Conservation (phyloP, 257 asterid genomes). For the Osmanthus fragrans region DNA sequence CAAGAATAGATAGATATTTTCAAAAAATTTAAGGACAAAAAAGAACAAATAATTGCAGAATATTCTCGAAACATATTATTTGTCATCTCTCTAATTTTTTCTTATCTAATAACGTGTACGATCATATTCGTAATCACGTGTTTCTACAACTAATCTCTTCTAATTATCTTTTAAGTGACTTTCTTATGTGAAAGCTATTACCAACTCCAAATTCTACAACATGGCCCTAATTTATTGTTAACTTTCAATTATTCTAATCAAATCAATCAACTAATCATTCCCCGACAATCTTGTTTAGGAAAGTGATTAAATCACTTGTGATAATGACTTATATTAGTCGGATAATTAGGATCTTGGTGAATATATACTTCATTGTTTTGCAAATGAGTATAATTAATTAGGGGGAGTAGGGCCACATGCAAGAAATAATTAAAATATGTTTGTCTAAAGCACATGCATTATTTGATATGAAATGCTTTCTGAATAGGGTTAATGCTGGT, state of each 20-base stretch:
- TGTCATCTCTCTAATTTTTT: not conserved
- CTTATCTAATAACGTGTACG: not conserved
- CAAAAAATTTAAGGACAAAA: no score
- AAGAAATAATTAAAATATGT: constrained; percentile 12
- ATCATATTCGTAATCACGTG: constrained; percentile 8
- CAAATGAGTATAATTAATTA: not conserved
- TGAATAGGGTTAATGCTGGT: constrained; percentile 2
- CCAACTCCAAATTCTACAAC: not conserved
- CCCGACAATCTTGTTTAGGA: constrained; percentile 7
- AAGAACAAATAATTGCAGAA: no score
- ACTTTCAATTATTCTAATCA: constrained; percentile 16
- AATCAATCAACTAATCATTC: constrained; percentile 40
- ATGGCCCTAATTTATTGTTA: constrained; percentile 3
- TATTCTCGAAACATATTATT: no score
- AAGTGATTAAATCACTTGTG: no score
- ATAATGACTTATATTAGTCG: no score
- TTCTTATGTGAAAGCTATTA: not conserved
- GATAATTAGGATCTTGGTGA: no score
- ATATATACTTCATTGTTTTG: no score
- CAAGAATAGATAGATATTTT: no score
- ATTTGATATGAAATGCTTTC: constrained; percentile 10
- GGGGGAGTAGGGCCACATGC: not conserved
- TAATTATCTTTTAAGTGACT: not conserved
- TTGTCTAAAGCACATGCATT: constrained; percentile 12
- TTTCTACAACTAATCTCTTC: not conserved